Percentiles rank a stretch among this genome's conserved stretches.
Conservation (phyloP, 805 yeast species). For the Metschnikowia vanudenii region DNA sequence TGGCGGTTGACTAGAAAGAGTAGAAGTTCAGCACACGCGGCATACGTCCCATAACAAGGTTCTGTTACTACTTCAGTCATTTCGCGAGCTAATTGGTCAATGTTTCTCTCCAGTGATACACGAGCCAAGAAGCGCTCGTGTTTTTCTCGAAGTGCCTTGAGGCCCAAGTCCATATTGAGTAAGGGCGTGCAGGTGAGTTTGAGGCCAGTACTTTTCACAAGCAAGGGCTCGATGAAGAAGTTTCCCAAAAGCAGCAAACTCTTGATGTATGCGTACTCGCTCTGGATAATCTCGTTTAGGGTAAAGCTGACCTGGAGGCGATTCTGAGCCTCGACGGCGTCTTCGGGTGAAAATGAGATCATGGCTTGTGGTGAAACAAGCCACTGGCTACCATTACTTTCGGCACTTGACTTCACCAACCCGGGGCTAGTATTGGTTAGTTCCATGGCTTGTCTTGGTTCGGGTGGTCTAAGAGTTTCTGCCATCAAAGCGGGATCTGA, state of each 20-base stretch:
- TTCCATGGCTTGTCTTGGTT: neutral
- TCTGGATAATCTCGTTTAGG: slow-evolving; percentile 10
- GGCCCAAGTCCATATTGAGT: slow-evolving; percentile 4
- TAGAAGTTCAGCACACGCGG: slow-evolving; percentile 13
- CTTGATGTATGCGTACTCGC: slow-evolving; percentile 13
- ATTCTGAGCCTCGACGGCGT: slow-evolving; percentile 4
- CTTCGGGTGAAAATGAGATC: slow-evolving; percentile 12
- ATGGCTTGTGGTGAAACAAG: slow-evolving; percentile 12
- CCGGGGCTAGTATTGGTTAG: neutral
- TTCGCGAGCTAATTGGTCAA: slow-evolving; percentile 47
- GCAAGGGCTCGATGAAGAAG: slow-evolving; percentile 14
- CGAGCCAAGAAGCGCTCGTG: slow-evolving; percentile 11
- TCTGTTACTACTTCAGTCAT: slow-evolving; percentile 81
- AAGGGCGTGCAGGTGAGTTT: slow-evolving; percentile 16
- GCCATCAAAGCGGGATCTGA: neutral
- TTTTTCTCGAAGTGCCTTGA: slow-evolving; percentile 7
- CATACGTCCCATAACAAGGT: slow-evolving; percentile 34
- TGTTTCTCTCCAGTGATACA: neutral
- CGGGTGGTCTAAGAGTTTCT: neutral
- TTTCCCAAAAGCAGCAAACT: slow-evolving; percentile 13
- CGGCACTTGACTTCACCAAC: slow-evolving; percentile 3
- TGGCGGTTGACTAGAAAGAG: slow-evolving; percentile 7
- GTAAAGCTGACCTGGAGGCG: slow-evolving; percentile 10
- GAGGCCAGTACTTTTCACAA: slow-evolving; percentile 8
- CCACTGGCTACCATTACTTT: slow-evolving; percentile 8